These are phyloP conservation scores for Takashimella tepidaria DNA, from an alignment of 1,284 basidiomycete genomes.

Conservation along the genomic window DNA sequence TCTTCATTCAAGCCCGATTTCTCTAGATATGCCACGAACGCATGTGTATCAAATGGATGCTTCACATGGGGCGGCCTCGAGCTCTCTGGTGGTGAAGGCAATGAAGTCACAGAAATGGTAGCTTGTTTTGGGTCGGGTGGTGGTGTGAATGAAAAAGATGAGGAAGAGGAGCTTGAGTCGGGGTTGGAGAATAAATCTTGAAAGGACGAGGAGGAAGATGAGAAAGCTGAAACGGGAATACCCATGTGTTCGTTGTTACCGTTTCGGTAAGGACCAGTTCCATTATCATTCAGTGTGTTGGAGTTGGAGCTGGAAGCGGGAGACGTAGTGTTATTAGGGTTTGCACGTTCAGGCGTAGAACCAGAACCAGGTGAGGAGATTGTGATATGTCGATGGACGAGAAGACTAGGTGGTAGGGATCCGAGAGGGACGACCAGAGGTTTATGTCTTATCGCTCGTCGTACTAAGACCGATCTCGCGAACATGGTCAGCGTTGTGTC, in stretches of 20 bases:
- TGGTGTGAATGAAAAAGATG: background rate
- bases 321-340: background rate
- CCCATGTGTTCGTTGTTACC: background rate
- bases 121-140: background rate
- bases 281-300: background rate
- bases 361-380: background rate
- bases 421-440: background rate
- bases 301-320: background rate
- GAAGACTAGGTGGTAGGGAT: background rate
- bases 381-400: background rate
- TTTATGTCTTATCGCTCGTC: background rate
- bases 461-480: background rate
- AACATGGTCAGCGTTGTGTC: no score
- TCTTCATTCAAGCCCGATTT: slow-evolving; percentile 23
- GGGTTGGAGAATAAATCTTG: background rate
- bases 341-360: no score
- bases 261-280: background rate
- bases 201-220: background rate
- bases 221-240: background rate
- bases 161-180: no score
- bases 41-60: slow-evolving; percentile 48
- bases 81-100: background rate
- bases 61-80: background rate
- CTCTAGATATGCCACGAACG: slow-evolving; percentile 44
- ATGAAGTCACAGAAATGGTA: background rate